These are phyloP conservation scores for Closterium sp. DNA, from an alignment of 139 green algal genomes.

Conservation along the genomic window DNA sequence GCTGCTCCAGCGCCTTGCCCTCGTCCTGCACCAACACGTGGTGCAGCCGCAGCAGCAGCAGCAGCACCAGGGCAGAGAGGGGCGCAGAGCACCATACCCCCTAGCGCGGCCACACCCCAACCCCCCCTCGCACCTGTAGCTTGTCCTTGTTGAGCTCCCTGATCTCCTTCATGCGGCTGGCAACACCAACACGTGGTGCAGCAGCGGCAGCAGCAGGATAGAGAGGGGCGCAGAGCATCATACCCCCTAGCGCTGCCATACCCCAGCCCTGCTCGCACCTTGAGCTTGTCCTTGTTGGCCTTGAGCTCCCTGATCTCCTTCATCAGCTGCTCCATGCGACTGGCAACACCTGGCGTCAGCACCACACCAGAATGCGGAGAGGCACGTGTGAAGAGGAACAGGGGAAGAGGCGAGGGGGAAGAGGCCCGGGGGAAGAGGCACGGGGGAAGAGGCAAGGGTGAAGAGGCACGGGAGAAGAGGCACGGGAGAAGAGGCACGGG, in stretches of 20 bases:
- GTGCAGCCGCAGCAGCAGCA: not conserved
- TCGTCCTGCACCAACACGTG: constrained; percentile 50
- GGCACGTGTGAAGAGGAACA: not conserved
- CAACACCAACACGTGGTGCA: no score
- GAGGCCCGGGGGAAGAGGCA: no score
- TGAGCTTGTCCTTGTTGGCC: constrained; percentile 37
- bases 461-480: no score
- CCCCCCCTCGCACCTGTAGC: no score
- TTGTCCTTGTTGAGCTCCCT: not conserved
- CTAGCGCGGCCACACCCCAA: no score
- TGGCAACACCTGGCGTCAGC: not conserved
- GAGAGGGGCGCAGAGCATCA: no score
- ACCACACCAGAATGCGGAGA: not conserved
- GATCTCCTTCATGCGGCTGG: no score
- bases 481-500: no score
- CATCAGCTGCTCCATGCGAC: not conserved
- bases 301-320: constrained; percentile 13
- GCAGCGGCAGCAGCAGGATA: no score
- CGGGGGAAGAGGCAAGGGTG: no score
- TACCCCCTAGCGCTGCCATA: constrained; percentile 58
- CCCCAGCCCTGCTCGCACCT: no score
- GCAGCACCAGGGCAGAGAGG: not conserved
- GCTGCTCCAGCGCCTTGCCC: constrained; percentile 66
- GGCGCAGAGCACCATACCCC: no score
- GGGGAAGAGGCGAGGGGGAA: not conserved